Base-by-base conservation (phyloP, 2,329 filamentous ascomycete species). In the Chaetomium sp. region DNA sequence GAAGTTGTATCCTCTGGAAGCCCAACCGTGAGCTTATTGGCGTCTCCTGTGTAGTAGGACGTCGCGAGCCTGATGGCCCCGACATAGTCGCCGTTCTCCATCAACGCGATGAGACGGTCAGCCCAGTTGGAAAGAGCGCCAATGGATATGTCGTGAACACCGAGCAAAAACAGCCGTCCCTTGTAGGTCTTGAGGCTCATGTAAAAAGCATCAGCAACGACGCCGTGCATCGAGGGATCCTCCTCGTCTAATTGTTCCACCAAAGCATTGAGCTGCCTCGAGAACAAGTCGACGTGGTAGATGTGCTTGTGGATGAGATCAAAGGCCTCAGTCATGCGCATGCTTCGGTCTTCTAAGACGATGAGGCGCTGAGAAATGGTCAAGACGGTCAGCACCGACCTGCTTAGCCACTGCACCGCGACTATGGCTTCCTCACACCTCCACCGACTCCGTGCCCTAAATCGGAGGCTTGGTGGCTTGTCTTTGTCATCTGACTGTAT, bases 141-240 rank as follows among this genome's bases (percentile, higher is more conserved):
- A 48, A 97, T 89, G 0, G 90, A 89, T 42, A 96, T 77, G 67
- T 97, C 92, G 66, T 92, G 94, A 73, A 92, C 91, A n/a, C 94
- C 91, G 7, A 99, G 78, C 4, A 97, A 74, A 67, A 99, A 99
- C 38, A 96, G 77, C 35, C 92, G 83, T 5, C 94, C 91, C 70
- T 97, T 99, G 73, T 97, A 99, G 3, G 90, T 82, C 66, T 89
- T 90, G 72, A 97, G 92, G 70, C 92, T 96, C 90, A 97, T 97
- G 68, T 92, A 92, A 65, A 96, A 99, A 0, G 91, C 94, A 76
- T 99, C 94, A 6, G 92, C 92, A 48, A 97, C 89, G 7, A 97
- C 91, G 2, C 92, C 92, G 71, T 97, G 94, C 85, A 97, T 88
- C 0, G 90, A 89, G 0, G 82, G 78, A 64, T 96, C 91, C 56